Percentiles rank a stretch among this genome's conserved stretches.
These are phyloP conservation scores for Mucor mucedo DNA, from an alignment of 371 early-diverging fungal genomes.

Conservation along the genomic window DNA sequence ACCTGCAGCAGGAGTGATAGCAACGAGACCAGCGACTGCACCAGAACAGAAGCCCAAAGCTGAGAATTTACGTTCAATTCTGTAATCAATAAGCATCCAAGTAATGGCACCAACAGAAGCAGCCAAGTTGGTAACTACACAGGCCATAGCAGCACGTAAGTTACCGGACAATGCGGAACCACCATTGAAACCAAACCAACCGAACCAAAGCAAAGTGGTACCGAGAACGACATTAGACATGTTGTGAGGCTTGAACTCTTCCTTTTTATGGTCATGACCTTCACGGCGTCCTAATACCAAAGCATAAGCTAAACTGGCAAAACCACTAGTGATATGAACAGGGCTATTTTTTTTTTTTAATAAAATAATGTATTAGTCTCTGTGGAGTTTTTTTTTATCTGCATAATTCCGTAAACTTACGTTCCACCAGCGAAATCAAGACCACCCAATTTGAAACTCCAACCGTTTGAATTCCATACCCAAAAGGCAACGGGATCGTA, in stretches of 20 bases:
- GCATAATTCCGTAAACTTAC: constrained; percentile 13
- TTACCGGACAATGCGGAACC: constrained; percentile 86
- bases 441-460: constrained; percentile 76
- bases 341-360: constrained; percentile 75
- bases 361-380: constrained; percentile 65
- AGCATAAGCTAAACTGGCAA: constrained; percentile 87
- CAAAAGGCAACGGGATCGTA: constrained; percentile 91
- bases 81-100: constrained; percentile 85
- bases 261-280: constrained; percentile 44
- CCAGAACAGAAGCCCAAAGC: constrained; percentile 92
- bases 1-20: constrained; percentile 92
- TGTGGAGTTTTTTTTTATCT: neutral
- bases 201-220: constrained; percentile 89
- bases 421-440: constrained; percentile 82
- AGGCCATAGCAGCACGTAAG: constrained; percentile 85
- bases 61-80: constrained; percentile 77
- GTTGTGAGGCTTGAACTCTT: constrained; percentile 85
- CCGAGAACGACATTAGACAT: constrained; percentile 89
- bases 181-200: constrained; percentile 90
- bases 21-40: constrained; percentile 91
- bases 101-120: constrained; percentile 84
- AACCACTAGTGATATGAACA: constrained; percentile 91
- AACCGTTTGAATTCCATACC: constrained; percentile 91
- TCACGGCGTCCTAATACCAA: constrained; percentile 81
- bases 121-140: constrained; percentile 83